Base-by-base conservation (phyloP, 129 eudicot species). In the Helianthus tuberosus region DNA sequence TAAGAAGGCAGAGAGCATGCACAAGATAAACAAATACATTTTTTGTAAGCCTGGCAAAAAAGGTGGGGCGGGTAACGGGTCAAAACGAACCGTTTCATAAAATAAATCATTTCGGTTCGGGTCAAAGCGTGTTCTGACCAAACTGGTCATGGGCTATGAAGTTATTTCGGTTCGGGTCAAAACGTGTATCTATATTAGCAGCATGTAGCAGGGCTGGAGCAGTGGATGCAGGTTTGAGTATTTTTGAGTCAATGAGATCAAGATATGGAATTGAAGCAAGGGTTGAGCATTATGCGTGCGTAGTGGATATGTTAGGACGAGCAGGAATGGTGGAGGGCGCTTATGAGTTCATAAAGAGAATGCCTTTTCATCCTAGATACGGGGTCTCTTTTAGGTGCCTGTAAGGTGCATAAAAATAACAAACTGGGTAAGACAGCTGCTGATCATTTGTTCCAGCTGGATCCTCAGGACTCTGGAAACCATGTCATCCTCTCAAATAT, bases 191-290 rank as follows among this genome's bases (percentile, higher is more conserved):
- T 66, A 87, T 89, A 29, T 73, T 92, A 39, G 69, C 93, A 11
- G 96, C 96, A 6, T 92, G 96, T 67, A 87, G 98, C 66, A 77
- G 96, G 75, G 93, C 88, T 6, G 98, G 98, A 69, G 74, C 75
- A 68, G 85, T 85, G 79, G 79, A 84, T 15, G 67, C 66, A 12
- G 97, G 97, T 2, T 72, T 89, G 93, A 75, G 64, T 36, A 74
- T 85, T 8, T 87, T 92, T 75, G 84, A 89, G 8, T 85, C 91
- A 0, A 92, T 92, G 96, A 80, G 77, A 48, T 75, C 67, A 50
- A 83, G 72, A 50, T 85, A 82, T 73, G 88, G 96, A 3, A 74
- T 92, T 23, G 84, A 83, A 44, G 93, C 97, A 8, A 88, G 87
- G 48, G 32, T 72, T 10, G 98, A 89, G 82, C 96, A 92, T 82